Conservation (phyloP, 768 basidiomycete genomes). For the Boletus edulis region DNA sequence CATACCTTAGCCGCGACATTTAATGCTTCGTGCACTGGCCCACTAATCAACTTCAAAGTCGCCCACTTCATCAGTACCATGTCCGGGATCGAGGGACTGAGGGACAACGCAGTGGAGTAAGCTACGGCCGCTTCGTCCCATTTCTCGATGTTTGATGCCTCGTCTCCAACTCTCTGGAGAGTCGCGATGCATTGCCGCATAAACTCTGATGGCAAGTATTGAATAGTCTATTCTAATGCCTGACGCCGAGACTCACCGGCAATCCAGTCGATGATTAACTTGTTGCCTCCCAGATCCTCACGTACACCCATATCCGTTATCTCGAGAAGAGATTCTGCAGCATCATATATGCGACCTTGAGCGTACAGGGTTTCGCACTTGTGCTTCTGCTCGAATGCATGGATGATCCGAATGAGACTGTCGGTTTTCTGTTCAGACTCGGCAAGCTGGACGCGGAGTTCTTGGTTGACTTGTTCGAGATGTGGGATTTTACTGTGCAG, state of each 20-base stretch:
- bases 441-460: not conserved
- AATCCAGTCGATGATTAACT: constrained; percentile 1
- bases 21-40: not conserved
- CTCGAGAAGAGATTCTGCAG: not conserved
- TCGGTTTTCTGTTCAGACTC: not conserved
- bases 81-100: not conserved
- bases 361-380: constrained; percentile 4
- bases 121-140: not conserved
- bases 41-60: not conserved
- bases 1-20: not conserved
- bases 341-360: not conserved
- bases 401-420: not conserved
- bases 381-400: constrained; percentile 1
- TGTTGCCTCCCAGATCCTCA: not conserved
- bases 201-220: not conserved
- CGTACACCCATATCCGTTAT: not conserved
- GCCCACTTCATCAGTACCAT: constrained; percentile 1
- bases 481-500: too few relatives aligned
- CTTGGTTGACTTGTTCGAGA: not conserved
- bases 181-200: not conserved
- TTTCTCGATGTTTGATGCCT: not conserved
- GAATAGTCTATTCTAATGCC: rapidly evolving
- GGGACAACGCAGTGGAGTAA: not conserved
- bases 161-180: not conserved
- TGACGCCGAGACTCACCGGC: not conserved